Conservation (phyloP, 257 asterid genomes). For the Rauvolfia tetraphylla region DNA sequence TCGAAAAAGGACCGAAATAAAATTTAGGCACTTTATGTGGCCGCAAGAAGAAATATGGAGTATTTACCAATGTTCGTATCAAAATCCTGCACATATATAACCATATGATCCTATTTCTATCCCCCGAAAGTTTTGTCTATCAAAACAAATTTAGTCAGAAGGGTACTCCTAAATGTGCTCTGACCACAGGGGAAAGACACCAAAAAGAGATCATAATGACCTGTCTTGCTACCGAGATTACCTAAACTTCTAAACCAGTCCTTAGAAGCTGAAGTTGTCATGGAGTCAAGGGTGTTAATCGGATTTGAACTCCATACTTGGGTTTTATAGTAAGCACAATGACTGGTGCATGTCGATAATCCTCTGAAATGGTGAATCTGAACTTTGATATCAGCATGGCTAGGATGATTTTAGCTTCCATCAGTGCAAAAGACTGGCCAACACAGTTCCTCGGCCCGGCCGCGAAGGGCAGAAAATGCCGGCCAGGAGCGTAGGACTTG, state of each 20-base stretch:
- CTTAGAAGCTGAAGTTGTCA: slow-evolving; percentile 12
- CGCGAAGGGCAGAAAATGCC: slow-evolving; percentile 81
- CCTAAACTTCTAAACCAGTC: background rate
- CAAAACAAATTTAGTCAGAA: background rate
- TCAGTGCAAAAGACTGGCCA: slow-evolving; percentile 80
- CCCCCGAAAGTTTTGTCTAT: background rate
- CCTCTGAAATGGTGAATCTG: slow-evolving; percentile 58
- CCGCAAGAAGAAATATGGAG: background rate
- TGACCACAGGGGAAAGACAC: background rate
- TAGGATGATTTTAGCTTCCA: slow-evolving; percentile 89
- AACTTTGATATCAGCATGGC: slow-evolving; percentile 82
- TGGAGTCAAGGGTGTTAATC: slow-evolving; percentile 43
- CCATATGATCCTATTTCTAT: background rate
- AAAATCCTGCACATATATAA: background rate
- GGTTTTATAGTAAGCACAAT: slow-evolving; percentile 80
- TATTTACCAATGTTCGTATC: background rate
- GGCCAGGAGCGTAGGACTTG: slow-evolving; percentile 43
- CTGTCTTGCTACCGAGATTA: background rate
- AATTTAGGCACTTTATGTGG: too few species aligned
- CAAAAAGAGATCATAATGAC: background rate
- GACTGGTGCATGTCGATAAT: slow-evolving; percentile 83
- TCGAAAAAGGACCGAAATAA: background rate
- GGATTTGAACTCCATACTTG: slow-evolving; percentile 81
- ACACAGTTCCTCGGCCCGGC: slow-evolving; percentile 90
- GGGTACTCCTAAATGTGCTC: background rate